Evolutionary conservation across 768 basidiomycete genomes (phyloP).

Genomic region (Lenzites betulinus): DNA sequence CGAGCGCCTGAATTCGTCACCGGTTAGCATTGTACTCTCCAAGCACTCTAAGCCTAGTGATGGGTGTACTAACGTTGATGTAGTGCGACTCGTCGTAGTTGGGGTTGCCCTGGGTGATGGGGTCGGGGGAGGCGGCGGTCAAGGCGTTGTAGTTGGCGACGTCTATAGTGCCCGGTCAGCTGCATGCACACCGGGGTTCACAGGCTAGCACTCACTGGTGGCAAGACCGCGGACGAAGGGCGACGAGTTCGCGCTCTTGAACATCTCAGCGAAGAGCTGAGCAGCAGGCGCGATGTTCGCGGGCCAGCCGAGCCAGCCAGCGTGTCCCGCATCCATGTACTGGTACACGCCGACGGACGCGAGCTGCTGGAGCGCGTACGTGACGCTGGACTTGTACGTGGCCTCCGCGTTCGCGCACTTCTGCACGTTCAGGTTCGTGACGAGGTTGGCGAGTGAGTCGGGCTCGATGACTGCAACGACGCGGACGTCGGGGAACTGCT

Average conservation of each 20-base stretch:
- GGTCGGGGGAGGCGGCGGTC: conserved; percentile 54
- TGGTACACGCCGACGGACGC: conserved; percentile 56
- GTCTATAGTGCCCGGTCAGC: conserved; percentile 15
- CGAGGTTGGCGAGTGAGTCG: conserved; percentile 67
- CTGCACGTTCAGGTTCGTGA: conserved; percentile 62
- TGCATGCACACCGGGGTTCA: not conserved
- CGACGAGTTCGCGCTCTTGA: conserved; percentile 53
- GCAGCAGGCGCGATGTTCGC: conserved; percentile 64
- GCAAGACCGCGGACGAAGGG: conserved; percentile 62
- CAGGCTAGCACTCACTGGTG: conserved; percentile 39
- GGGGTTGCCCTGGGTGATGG: conserved; percentile 57
- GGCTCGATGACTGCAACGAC: conserved; percentile 69
- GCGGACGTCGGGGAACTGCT: conserved; percentile 58
- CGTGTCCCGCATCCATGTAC: conserved; percentile 66
- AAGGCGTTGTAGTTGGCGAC: conserved; percentile 40
- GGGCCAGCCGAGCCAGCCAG: conserved; percentile 70
- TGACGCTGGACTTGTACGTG: conserved; percentile 53
- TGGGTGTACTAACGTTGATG: conserved; percentile 45
- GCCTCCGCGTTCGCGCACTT: conserved; percentile 57
- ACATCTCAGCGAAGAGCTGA: conserved; percentile 52
- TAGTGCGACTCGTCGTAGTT: conserved; percentile 66
- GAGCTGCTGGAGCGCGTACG: conserved; percentile 59
- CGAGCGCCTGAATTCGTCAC: conserved; percentile 42
- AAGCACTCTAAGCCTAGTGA: not conserved
- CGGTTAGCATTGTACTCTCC: not conserved